Evolutionary conservation across 768 basidiomycete genomes (phyloP), one percentile per base, ranked within the genome.

Genomic region (Rhizopogon sp.): DNA sequence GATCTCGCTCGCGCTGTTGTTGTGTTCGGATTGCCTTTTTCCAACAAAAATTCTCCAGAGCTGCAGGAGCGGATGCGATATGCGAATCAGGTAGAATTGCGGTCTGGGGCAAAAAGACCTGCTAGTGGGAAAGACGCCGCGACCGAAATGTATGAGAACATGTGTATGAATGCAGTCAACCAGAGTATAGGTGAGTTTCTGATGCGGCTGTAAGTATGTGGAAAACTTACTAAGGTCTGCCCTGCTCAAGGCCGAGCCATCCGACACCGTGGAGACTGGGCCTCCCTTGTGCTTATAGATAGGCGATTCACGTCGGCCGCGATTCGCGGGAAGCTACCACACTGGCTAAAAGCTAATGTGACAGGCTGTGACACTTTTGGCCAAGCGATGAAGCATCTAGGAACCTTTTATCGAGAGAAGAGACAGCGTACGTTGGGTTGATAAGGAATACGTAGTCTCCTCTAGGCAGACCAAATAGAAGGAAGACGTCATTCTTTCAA

Each of bases 101-200:
- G 70, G 65, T 60, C 69, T 52, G 76, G 72, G 2, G 58, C 65
- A 29, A 69, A 61, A 57, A 66, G 64, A 43, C 65, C 57, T 8
- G 51, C 63, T 0, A 77, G 79, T 9, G 66, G 74, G 54, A 83
- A 80, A 54, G 84, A 90, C 59, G 87, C 90, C 5, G 88, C 82
- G 5, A 77, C 83, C 20, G 93, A 93, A 71, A 73, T 96, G 52
- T 98, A 94, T 67, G 89, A 90, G 74, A 92, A 91, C 62, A 81
- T 91, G 80, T 91, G 90, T 62, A 91, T 90, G 87, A 88, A 87
- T 59, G 90, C 94, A 0, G 94, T 99, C 51, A 99, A 99, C 70
- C 96, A 99, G 68, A 93, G 90, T 54, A 97, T 99, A 57, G 96
- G 95, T 91, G 47, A 7, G 31, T 2, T 14, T 3, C 17, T 37